These are phyloP conservation scores for Ophiostoma sp. DNA, from an alignment of 2,329 filamentous ascomycete species.

Conservation along the genomic window DNA sequence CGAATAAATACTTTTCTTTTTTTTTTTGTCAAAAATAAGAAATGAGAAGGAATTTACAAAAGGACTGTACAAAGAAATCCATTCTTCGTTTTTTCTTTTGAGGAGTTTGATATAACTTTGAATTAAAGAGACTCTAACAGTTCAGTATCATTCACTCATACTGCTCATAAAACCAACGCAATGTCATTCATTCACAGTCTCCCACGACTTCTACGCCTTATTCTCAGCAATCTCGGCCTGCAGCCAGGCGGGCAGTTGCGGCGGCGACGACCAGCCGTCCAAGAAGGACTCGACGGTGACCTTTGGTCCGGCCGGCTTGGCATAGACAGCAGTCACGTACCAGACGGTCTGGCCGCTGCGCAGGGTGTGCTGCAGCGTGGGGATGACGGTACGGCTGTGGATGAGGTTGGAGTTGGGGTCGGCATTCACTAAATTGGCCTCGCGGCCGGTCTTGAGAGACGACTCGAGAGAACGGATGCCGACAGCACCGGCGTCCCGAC, in stretches of 20 bases:
- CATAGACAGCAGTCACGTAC: conserved; percentile 72
- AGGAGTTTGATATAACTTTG: not conserved
- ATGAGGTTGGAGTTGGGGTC: conserved; percentile 79
- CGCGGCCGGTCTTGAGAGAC: conserved; percentile 37
- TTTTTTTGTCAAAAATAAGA: no score
- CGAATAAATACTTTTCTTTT: no score
- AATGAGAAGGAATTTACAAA: no score
- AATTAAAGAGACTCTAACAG: no score
- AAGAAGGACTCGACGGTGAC: conserved; percentile 56
- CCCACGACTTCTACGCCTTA: not conserved
- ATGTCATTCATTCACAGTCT: not conserved
- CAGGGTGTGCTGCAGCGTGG: conserved; percentile 65
- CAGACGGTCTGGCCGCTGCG: conserved; percentile 58
- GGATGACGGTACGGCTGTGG: conserved; percentile 70
- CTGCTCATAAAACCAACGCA: not conserved
- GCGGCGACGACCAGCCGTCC: conserved; percentile 60
- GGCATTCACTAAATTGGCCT: conserved; percentile 68
- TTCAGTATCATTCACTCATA: not conserved
- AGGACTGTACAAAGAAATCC: no score
- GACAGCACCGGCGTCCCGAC: conserved; percentile 56
- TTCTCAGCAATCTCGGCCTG: conserved; percentile 47
- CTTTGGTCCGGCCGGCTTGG: conserved; percentile 59
- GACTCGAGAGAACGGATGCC: conserved; percentile 57
- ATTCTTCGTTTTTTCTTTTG: not conserved
- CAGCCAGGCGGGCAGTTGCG: conserved; percentile 62